Evolutionary conservation across 1,284 basidiomycete species (phyloP), one percentile per base, ranked within the genome.

Genomic region (Cystobasidium pallidum): DNA sequence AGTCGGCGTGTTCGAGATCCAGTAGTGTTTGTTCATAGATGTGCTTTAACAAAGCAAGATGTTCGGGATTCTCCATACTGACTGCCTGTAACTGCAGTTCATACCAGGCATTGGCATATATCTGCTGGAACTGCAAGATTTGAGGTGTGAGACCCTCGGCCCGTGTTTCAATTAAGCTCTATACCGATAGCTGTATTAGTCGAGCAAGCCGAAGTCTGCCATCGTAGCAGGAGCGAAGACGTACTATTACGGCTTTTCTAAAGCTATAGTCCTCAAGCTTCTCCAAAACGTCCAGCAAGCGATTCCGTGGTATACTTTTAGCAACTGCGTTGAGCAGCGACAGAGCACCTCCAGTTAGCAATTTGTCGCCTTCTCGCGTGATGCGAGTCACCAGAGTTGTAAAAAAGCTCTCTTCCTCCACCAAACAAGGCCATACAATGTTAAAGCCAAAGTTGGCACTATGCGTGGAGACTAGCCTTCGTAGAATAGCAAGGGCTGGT

Each of bases 401-500:
- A 0, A 81, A 75, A 66, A 81, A 79, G 63, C 75, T 75, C 7
- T 73, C 70, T 41, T 79, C 78, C 34, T 75, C 75, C 17, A 45
- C 65, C 39, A 49, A 70, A 61, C 32, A 66, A 49, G 54, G 70
- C 72, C 63, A 65, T 30, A 63, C 45, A 21, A 47, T 7, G 87
- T 87, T 1, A 88, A 86, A 21, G 86, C 86, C 75, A 83, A 87
- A 75, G 83, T 81, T 8, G 89, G 88, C 76, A 76, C 2, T 80
- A 78, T 36, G 79, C 76, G 62, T 76, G 78, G 91, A 89, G 28
- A 94, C 91, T 21, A 94, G 86, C 76, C 89, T 89, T 82, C 92
- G 91, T 73, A 95, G 84, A 72, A 95, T 94, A 54, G 91, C 89
- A n/a, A 93, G 96, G 0, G 94, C 93, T 13, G 94, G 94, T n/a